Evolutionary conservation across 371 early-diverging fungal genomes (phyloP).

Genomic region (Mortierella sp.): DNA sequence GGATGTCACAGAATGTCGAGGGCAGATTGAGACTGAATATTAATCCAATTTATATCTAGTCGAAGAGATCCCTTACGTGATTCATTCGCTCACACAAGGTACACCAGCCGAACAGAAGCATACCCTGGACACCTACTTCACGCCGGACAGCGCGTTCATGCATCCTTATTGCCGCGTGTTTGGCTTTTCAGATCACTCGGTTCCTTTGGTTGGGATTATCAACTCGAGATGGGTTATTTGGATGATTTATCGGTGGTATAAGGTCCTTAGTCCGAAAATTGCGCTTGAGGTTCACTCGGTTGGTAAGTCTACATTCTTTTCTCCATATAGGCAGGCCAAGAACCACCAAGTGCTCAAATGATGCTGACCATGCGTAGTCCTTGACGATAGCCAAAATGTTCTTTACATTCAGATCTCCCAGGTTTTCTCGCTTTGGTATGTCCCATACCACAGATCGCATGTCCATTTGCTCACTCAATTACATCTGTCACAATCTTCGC

Average conservation of each 20-base stretch:
- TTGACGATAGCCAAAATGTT: slow-evolving; percentile 9
- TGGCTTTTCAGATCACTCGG: slow-evolving; percentile 16
- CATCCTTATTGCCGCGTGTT: slow-evolving; percentile 27
- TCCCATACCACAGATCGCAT: slow-evolving; percentile 17
- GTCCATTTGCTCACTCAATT: slow-evolving; percentile 12
- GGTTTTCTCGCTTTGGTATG: slow-evolving; percentile 27
- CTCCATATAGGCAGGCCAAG: background rate
- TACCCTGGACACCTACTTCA: slow-evolving; percentile 22
- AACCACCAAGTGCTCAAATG: background rate
- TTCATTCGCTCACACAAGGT: slow-evolving; percentile 24
- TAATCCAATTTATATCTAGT: background rate
- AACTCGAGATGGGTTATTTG: slow-evolving; percentile 32
- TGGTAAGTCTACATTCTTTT: slow-evolving; percentile 11
- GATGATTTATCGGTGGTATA: slow-evolving; percentile 42
- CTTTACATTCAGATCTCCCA: slow-evolving; percentile 27
- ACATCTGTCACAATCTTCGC: slow-evolving; percentile 3
- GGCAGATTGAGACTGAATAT: background rate
- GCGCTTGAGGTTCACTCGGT: slow-evolving; percentile 14
- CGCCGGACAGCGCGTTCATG: slow-evolving; percentile 6
- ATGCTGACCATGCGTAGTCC: slow-evolving; percentile 9
- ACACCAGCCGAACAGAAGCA: slow-evolving; percentile 15
- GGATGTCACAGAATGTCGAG: too few species aligned
- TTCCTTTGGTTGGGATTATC: slow-evolving; percentile 14
- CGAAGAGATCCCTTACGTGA: slow-evolving; percentile 20
- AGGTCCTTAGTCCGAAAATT: slow-evolving; percentile 16